phyloP scores from a whole-genome alignment of 148 eudicot species.

The Persicaria tinctoria region DNA sequence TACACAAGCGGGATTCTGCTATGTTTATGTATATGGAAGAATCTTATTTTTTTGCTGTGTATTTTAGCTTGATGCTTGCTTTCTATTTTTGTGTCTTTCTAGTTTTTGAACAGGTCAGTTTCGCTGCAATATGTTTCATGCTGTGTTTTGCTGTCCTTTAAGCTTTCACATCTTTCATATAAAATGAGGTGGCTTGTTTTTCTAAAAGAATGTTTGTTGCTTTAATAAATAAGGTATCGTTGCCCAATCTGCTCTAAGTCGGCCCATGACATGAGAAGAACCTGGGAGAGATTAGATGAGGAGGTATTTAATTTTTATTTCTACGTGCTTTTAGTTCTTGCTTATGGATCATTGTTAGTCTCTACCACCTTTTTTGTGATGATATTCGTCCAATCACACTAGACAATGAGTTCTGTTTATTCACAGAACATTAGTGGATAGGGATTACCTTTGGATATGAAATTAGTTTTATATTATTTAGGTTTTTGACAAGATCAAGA shows the following conservation, averaged over 20 bases:
- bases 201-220: conserved; percentile 2
- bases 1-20: background rate
- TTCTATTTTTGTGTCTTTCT: background rate
- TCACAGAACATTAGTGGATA: background rate
- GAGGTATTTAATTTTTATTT: conserved; percentile 40
- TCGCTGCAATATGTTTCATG: background rate
- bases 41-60: background rate
- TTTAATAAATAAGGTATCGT: conserved; percentile 50
- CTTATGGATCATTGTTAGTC: background rate
- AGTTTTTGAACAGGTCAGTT: background rate
- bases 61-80: background rate
- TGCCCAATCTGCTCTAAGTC: conserved; percentile 91
- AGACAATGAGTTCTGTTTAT: background rate
- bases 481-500: background rate
- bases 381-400: background rate
- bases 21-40: background rate
- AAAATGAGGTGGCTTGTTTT: background rate
- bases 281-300: conserved; percentile 60
- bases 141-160: background rate
- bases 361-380: conserved; percentile 4
- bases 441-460: background rate
- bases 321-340: background rate
- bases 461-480: background rate
- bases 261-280: conserved; percentile 38
- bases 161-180: background rate